Base-by-base conservation (phyloP, 2,329 filamentous ascomycete genomes). In the Fusarium foetens region DNA sequence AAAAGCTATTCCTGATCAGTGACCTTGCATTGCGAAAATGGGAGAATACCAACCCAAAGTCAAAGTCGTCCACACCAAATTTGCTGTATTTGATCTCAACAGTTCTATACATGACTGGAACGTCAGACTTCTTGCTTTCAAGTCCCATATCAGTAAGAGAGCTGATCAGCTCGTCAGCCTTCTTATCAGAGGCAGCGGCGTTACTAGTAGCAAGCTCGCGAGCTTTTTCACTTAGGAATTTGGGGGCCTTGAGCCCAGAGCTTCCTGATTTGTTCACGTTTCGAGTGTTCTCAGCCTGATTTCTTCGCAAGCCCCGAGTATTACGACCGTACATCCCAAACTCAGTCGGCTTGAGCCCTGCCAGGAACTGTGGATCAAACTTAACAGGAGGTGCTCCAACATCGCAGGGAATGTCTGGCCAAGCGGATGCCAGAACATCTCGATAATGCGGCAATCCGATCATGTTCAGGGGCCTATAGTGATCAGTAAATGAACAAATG, bases 1-100 rank as follows among this genome's bases (percentile, higher is more conserved):
- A 99, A 81, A 94, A 98, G 63, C 94, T 94, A 72, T 8, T 17
- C 19, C 13, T 27, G 23, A 63, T 79, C 31, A 80, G 77, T 45
- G n/a, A 53, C 27, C 2, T 33, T n/a, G 19, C 11, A 25, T 54
- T 35, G 3, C 35, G 12, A 27, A 36, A 58, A 65, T 51, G 70
- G 64, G 31, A n/a, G 38, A 31, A 31, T 35, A 82, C 90, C 77
- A 84, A 94, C 91, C 93, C 92, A 82, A 99, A 99, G 81, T 99
- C 96, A 80, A 99, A 99, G 81, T 99, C 97, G 77, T 98, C 95
- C n/a, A 99, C 94, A 25, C 96, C 96, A 81, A 98, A 99, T 79
- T 94, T 97, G 86, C 95, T 98, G 84, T 98, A 99, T 80, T 98
- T 98, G 83, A 99, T 99, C 81, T 98, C 95, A 16, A 98, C 93